Conservation (phyloP, 768 basidiomycete genomes). For the Tulasnella sp. region DNA sequence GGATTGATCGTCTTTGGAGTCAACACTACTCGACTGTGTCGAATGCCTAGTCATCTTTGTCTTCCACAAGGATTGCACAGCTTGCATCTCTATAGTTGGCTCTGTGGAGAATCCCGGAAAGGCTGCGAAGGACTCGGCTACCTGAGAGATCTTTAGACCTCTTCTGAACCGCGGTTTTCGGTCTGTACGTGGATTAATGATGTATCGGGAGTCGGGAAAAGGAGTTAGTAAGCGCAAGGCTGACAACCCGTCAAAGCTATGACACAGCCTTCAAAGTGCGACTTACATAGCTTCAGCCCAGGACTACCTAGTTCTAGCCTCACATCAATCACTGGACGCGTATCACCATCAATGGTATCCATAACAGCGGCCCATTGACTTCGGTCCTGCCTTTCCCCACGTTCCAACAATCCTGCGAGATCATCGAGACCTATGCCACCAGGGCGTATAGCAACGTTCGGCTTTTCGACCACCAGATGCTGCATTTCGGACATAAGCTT, state of each 20-base stretch:
- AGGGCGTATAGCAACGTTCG: background rate
- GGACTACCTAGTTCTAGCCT: background rate
- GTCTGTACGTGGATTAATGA: no score
- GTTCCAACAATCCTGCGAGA: background rate
- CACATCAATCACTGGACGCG: background rate
- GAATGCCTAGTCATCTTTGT: no score
- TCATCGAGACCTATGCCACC: conserved; percentile 1
- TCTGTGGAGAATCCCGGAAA: background rate
- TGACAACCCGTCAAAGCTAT: no score
- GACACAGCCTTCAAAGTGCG: no score
- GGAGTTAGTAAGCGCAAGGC: no score
- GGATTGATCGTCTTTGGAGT: no score
- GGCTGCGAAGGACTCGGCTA: background rate
- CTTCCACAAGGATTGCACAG: background rate
- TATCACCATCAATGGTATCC: background rate
- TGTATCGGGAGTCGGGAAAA: no score
- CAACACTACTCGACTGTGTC: no score
- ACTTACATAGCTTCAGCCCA: background rate
- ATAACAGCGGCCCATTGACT: conserved; percentile 1
- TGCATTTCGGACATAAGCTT: background rate
- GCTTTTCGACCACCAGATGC: conserved; percentile 1
- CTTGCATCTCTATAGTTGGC: background rate
- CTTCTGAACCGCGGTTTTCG: no score
- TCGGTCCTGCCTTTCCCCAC: background rate
- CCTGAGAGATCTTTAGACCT: no score